A percentile compares a stretch with the other conserved stretches of the same genome.
phyloP scores from a whole-genome alignment of 2,329 filamentous ascomycete species.

The Pseudocercospora pini-densiflorae region DNA sequence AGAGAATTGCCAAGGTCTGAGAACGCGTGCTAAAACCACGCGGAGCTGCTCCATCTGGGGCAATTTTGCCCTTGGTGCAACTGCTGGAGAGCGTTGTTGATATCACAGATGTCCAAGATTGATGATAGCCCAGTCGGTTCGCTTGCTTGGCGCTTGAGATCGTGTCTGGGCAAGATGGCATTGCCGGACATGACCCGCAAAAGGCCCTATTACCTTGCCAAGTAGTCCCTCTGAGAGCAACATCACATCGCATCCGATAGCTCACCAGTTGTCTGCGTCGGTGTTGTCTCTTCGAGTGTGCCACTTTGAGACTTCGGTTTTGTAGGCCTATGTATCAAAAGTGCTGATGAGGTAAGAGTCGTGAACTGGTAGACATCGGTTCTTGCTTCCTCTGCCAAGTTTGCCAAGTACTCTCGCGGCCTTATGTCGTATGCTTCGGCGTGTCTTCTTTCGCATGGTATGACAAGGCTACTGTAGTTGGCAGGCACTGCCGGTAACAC shows the following conservation, averaged over 20 bases:
- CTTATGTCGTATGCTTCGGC: conserved; percentile 5
- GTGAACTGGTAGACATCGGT: neutral
- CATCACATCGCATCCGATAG: neutral
- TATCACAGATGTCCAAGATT: conserved; percentile 19
- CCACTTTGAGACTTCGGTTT: neutral
- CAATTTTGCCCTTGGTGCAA: neutral
- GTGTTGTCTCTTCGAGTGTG: too few relatives aligned
- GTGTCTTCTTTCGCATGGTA: conserved; percentile 5
- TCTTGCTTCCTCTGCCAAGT: neutral
- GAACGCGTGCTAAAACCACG: conserved; percentile 2
- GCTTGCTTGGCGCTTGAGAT: conserved; percentile 16
- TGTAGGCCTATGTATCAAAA: neutral
- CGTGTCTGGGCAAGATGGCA: conserved; percentile 17
- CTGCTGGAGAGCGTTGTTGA: conserved; percentile 12
- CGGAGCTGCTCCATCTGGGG: conserved; percentile 6
- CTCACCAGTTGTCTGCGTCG: neutral
- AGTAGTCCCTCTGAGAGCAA: neutral
- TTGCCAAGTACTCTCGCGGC: neutral
- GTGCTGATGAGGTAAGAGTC: neutral
- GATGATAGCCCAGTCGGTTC: conserved; percentile 16
- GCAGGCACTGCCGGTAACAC: neutral
- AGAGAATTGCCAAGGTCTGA: conserved; percentile 1
- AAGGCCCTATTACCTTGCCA: conserved; percentile 7
- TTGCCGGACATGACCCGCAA: conserved; percentile 6
- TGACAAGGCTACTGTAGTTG: neutral